Evolutionary conservation across 2,329 filamentous ascomycete genomes (phyloP), one percentile per base, ranked within the genome.

Genomic region (Dactylonectria macrodidyma): DNA sequence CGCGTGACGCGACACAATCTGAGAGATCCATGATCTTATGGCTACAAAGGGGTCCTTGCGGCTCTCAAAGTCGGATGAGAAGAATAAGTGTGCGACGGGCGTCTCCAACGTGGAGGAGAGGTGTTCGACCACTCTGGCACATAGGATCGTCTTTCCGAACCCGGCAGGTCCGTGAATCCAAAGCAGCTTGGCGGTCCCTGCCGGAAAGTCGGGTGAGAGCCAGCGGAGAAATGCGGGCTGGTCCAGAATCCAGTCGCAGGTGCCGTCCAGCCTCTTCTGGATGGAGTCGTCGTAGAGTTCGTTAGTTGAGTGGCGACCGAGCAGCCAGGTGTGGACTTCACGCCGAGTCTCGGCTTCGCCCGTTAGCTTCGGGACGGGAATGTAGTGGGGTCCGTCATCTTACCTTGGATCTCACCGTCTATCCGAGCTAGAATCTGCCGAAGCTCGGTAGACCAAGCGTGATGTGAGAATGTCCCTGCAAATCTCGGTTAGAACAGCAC

Each of bases 101-200:
- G 26, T 30, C 26, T 30, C 26, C 26, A 30, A 2, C 26, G 26
- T 30, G 26, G 10, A 11, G 8, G 44, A 50, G 16, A 59, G 46
- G 33, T 50, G 33, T 36, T 60, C 44, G 8, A 52, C 24, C 22
- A 60, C 12, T n/a, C 34, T 36, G 7, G 58, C 58, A 19, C 48
- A 60, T 2, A 52, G 33, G 33, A 60, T 33, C n/a, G 58, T 60
- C 30, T 60, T 60, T 19, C 58, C 58, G 41, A 60, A 60, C 6
- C 58, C 58, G 3, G 58, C 58, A 19, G 58, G 58, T 12, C 34
- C 58, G 33, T 60, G 46, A 12, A 60, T 24, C 58, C 58, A 60
- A 9, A 60, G 36, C 14, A 60, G 22, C 11, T 36, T 33, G 19
- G 47, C 22, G 33, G 36, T 3, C 30, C 12, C 22, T 44, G 19